Evolutionary conservation across 1,284 basidiomycete species (phyloP), one percentile per base, ranked within the genome.

Genomic region (Ceratobasidium sp.): DNA sequence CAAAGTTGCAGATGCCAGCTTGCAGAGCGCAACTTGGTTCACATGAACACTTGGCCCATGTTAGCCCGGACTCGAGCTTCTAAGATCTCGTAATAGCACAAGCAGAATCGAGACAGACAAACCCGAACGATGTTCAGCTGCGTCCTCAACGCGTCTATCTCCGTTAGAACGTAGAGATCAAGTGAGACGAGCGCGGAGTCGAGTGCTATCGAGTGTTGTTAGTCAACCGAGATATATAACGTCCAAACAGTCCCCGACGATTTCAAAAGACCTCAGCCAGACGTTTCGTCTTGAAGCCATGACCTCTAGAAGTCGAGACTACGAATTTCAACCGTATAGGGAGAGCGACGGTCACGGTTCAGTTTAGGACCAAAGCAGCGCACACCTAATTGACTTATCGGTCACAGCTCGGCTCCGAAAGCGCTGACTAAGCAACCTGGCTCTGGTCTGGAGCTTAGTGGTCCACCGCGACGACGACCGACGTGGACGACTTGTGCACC

Each of bases 391-490:
- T 60, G 35, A 60, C 58, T 20, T 60, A 35, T 60, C 47, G 7
- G 47, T 67, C 31, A 31, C 31, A 45, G 42, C n/a, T n/a, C 65
- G 65, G 60, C n/a, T 35, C 60, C 60, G 60, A 63, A 20, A 11
- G 33, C 33, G 65, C 65, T 67, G 65, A 67, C 31, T 67, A 39
- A 67, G 11, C 65, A 11, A 31, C 28, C 8, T 23, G 39, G 23
- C 58, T 26, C 33, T 51, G 20, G 28, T 6, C 31, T 35, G 15
- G 20, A 35, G 47, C 47, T 8, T 17, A 17, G 42, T 33, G 13
- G 65, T 53, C 47, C 47, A 53, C 23, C 31, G 65, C 65, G 65
- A 67, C 65, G 65, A 67, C 65, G 47, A 49, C 28, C 53, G 53
- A 60, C 58, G 58, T 60, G 58, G 58, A 37, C 47, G 47, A 63